Evolutionary conservation across 2,329 filamentous ascomycete genomes (phyloP), one percentile per base, ranked within the genome.

Genomic region (Periconia sp.): DNA sequence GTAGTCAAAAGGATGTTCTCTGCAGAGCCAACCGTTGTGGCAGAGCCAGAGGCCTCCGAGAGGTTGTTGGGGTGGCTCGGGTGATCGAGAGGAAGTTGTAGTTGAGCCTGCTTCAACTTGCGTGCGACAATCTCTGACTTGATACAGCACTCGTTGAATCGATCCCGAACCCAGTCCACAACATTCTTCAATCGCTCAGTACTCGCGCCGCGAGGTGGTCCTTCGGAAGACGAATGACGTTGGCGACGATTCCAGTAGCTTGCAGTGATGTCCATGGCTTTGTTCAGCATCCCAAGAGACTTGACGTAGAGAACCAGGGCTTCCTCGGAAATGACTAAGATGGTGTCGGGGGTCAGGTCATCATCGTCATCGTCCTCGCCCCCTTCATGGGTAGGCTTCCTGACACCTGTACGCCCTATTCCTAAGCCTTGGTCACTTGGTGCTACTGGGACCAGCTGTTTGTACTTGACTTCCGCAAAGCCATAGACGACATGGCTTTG

Each of bases 381-480:
- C 4, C 86, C 83, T 74, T 67, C 62, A 31, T 45, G 59, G 29
- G 52, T 63, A n/a, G 61, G 61, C 45, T 64, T 66, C 26, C 65
- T 59, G 32, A 68, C 73, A n/a, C 80, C 69, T 11, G 85, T 84
- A 37, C 70, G 67, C 36, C 73, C 73, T 30, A 78, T 73, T 5
- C 86, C 85, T 4, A 90, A 78, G 5, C 83, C 84, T 54, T 87
- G 84, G 35, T 89, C 84, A 54, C 81, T 82, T 1, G 92, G 94
- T 1, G 89, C 85, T 31, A 94, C 75, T 3, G 94, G 94, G 36
- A 96, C 83, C n/a, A 99, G 80, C 70, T 99, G 94, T 70, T 95
- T 94, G 72, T 95, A 96, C 71, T 99, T 99, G 64, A 99, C 92
- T 72, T 99, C 92, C 5, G 94, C 94, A 70, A 99, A 97, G 3